Base-by-base conservation (phyloP, 495 filamentous ascomycete species). In the Daldinia childiae region DNA sequence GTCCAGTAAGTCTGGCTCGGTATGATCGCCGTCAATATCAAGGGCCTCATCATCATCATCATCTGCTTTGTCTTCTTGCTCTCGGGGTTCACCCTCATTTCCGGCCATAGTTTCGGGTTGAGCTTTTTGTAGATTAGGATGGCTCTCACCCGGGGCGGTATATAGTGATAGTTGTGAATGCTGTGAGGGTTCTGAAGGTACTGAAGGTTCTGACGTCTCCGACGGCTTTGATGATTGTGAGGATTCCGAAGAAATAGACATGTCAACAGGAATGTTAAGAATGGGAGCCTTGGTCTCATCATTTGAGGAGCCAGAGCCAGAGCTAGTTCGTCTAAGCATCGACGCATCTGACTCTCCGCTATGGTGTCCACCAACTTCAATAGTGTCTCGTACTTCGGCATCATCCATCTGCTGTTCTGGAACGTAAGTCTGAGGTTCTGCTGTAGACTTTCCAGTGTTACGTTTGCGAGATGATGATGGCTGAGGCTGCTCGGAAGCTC, bases 311-410 rank as follows among this genome's bases (percentile, higher is more conserved):
- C 68, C 45, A 8, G 72, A 68, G 63, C 32, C 32, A 34, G 32
- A 34, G 32, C 54, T 68, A 17, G 62, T 65, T 21, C 71, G 70
- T 50, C 67, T 52, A 19, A 67, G 63, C 12, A 68, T 32, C 1
- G 71, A 73, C 24, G 51, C 68, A 45, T 76, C 76, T 3, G 74
- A 78, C 36, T 50, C 63, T 45, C 74, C 71, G 26, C 71, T 77
- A 1, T 74, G 76, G 38, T 74, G 76, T 3, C 76, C 78, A 29
- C 82, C 82, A 45, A 85, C 83, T 30, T 84, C 79, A 64, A 85
- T 84, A 30, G 82, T 84, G 69, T 85, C 83, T 64, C 82, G 79
- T 6, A 84, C 80, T 30, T 84, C 80, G 38, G 81, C 81, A 55
- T 84, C 82, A 30, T 77, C 78, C 30, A 61, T 45, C 15, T 74